Conservation (phyloP, 1,139 yeast genomes). For the Kurtzmaniella quercitrusa region DNA sequence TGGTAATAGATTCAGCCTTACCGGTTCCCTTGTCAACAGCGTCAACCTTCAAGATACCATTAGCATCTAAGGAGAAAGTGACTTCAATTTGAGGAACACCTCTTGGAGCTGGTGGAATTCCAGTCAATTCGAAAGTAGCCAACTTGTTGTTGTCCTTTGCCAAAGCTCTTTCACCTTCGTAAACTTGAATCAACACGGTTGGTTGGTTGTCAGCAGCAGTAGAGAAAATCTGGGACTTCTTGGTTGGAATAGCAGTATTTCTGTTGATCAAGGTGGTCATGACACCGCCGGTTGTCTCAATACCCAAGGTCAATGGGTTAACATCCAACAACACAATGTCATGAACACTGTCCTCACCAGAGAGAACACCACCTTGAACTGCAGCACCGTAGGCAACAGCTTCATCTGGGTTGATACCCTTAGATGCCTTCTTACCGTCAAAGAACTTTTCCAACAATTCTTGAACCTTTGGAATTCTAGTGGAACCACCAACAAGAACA, state of each 20-base stretch:
- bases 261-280: constrained; percentile 47
- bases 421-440: constrained; percentile 89
- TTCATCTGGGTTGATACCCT: constrained; percentile 92
- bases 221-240: constrained; percentile 45
- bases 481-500: constrained; percentile 95
- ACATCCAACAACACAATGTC: constrained; percentile 48
- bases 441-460: constrained; percentile 82
- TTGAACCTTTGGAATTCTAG: constrained; percentile 97
- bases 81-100: constrained; percentile 50
- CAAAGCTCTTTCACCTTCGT: constrained; percentile 47
- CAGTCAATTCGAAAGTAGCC: constrained; percentile 47
- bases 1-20: constrained; percentile 88
- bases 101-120: constrained; percentile 48
- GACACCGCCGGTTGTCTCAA: constrained; percentile 48
- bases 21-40: constrained; percentile 47
- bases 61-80: constrained; percentile 45
- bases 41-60: constrained; percentile 46
- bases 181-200: constrained; percentile 44
- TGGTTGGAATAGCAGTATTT: constrained; percentile 48
- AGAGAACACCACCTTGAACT: constrained; percentile 87
- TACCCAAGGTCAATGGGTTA: constrained; percentile 47
- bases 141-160: constrained; percentile 43
- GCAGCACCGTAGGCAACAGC: constrained; percentile 57
- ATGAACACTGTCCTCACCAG: constrained; percentile 62
- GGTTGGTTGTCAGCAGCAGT: constrained; percentile 49